A percentile compares a stretch with the other conserved stretches of the same genome.
phyloP scores from a whole-genome alignment of 1,139 yeast genomes.

The Debaryomycetaceae sp. region DNA sequence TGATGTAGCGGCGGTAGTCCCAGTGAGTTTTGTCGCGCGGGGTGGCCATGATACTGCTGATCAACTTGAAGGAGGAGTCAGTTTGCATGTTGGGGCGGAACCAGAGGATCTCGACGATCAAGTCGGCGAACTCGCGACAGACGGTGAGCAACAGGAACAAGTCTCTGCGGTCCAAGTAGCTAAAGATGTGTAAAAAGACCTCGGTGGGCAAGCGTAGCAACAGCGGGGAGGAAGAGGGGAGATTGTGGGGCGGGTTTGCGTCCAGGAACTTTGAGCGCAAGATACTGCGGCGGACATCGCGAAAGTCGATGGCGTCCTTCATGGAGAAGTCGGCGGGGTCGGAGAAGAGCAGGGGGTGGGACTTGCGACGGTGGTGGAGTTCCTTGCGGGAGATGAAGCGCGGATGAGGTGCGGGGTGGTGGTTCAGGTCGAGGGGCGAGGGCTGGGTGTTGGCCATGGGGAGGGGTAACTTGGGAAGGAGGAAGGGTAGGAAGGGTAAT shows the following conservation, averaged over 20 bases:
- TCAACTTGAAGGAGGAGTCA: constrained; percentile 37
- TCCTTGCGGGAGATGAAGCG: neutral
- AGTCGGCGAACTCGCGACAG: constrained; percentile 72
- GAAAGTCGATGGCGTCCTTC: constrained; percentile 28
- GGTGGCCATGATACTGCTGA: constrained; percentile 43
- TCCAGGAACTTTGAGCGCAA: constrained; percentile 12
- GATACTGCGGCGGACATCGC: constrained; percentile 26
- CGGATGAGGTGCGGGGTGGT: constrained; percentile 1
- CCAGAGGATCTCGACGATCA: constrained; percentile 78
- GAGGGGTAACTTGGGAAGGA: too few relatives aligned
- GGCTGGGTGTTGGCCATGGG: too few relatives aligned
- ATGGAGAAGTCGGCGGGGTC: constrained; percentile 14
- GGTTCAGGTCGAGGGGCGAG: constrained; percentile 1
- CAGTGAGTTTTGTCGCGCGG: constrained; percentile 44
- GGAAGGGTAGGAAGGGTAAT: too few relatives aligned
- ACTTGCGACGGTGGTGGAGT: neutral
- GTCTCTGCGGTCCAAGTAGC: constrained; percentile 57
- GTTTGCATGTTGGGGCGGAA: constrained; percentile 74
- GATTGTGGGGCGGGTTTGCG: constrained; percentile 4
- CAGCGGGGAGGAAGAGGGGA: neutral
- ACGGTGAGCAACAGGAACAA: constrained; percentile 61
- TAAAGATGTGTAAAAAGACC: constrained; percentile 59
- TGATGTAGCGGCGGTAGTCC: constrained; percentile 66
- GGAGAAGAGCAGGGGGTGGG: constrained; percentile 2
- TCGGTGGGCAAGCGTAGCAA: constrained; percentile 65